Base-by-base conservation (phyloP, 768 basidiomycete genomes). In the Cubamyces sp. region DNA sequence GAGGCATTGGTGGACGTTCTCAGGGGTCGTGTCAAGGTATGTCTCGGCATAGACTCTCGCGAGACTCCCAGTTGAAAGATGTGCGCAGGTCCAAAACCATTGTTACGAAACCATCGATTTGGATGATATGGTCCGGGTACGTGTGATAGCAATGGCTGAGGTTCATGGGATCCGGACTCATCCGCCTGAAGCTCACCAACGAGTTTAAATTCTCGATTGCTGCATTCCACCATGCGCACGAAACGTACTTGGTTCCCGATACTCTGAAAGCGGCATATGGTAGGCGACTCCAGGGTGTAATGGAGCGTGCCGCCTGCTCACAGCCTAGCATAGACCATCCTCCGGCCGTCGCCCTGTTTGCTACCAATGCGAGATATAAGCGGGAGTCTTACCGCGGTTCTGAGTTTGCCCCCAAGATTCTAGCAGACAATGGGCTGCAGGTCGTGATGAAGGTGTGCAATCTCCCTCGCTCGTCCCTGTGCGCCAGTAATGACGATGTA, bases 231-330 rank as follows among this genome's bases (percentile, higher is more conserved):
- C 90, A 92, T 70, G 95, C 94, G 8, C 87, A 92, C 57, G 94
- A 96, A 72, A 86, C 93, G 1, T 97, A 92, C 75, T 82, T 97
- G n/a, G 89, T 95, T 23, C 92, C 94, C 1, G 85, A 86, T 23
- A 75, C 90, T 4, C 76, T 98, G 63, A 96, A 94, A 74, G 78
- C 83, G 72, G 85, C 88, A 63, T 95, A 81, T 40, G 71, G 66
- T 68, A 19, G 42, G 60, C 2, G 8, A 8, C 5, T 23, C 1
- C 16, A 28, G 15, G 18, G 14, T 34, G 25, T 37, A 7, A 18
- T 23, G 18, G 14, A 40, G 26, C 41, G n/a, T 9, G 11, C 51
- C 45, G 28, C 41, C 16, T 11, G 40, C 58, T 58, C 49, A 51
- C 25, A 12, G 0, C 16, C 1, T 16, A 9, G 2, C 25, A 26